A percentile compares a stretch with the other conserved stretches of the same genome.
These are phyloP conservation scores for Hypericum androsaemum DNA, from an alignment of 345 rosid species.

Conservation along the genomic window DNA sequence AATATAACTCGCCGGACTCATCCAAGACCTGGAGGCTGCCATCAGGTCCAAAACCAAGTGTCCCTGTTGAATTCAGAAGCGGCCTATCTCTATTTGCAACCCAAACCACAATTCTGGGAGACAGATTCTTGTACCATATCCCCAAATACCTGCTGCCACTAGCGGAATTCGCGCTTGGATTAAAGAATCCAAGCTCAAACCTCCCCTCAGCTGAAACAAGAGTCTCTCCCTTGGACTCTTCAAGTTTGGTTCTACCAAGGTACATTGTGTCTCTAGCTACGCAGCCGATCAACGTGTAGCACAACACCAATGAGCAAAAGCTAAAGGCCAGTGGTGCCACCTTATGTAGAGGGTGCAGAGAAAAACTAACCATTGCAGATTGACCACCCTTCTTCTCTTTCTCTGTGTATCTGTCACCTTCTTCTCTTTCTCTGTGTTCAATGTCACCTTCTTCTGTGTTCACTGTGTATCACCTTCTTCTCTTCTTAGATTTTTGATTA, in stretches of 20 bases:
- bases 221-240: slow-evolving; percentile 7
- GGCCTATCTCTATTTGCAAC: slow-evolving; percentile 37
- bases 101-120: slow-evolving; percentile 32
- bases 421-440: too few species aligned
- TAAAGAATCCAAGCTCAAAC: slow-evolving; percentile 35
- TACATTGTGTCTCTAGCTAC: slow-evolving; percentile 14
- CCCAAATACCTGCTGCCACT: slow-evolving; percentile 33
- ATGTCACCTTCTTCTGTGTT: too few species aligned
- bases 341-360: too few species aligned
- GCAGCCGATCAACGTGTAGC: background rate
- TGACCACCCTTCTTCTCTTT: too few species aligned
- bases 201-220: slow-evolving; percentile 16
- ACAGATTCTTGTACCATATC: slow-evolving; percentile 28
- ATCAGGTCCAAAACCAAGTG: slow-evolving; percentile 14
- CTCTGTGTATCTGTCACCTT: too few species aligned
- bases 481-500: too few species aligned
- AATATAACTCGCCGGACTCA: slow-evolving; percentile 18
- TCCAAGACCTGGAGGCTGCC: slow-evolving; percentile 27
- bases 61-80: slow-evolving; percentile 5
- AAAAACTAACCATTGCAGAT: too few species aligned
- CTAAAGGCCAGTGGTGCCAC: slow-evolving; percentile 18
- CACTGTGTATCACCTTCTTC: too few species aligned
- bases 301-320: background rate
- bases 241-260: background rate
- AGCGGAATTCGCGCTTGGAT: slow-evolving; percentile 24